phyloP scores from a whole-genome alignment of 345 rosid species.

The Salix dunnii region DNA sequence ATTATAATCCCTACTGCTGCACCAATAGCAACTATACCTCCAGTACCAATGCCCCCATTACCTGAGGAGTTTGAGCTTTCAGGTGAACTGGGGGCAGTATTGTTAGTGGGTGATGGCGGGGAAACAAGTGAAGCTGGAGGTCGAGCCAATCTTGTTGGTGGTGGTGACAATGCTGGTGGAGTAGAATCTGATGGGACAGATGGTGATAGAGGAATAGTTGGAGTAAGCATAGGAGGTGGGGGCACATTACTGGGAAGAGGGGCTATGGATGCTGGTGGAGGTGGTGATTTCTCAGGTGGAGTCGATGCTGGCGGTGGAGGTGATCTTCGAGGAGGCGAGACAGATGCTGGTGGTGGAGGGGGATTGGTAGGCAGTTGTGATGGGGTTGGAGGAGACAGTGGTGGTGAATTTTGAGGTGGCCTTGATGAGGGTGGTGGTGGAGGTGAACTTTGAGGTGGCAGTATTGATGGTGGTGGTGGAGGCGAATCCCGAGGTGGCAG shows the following conservation, averaged over 20 bases:
- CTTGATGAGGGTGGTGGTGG: conserved; percentile 22
- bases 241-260: conserved; percentile 25
- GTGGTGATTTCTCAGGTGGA: conserved; percentile 29
- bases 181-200: conserved; percentile 43
- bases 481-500: conserved; percentile 18
- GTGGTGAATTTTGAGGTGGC: conserved; percentile 28
- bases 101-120: conserved; percentile 27
- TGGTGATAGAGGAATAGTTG: conserved; percentile 27
- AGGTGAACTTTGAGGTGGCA: conserved; percentile 30
- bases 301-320: conserved; percentile 35
- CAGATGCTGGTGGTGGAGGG: conserved; percentile 24
- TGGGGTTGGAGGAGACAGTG: conserved; percentile 27
- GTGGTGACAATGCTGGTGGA: conserved; percentile 33
- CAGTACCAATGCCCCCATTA: conserved; percentile 34
- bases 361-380: conserved; percentile 12
- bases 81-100: conserved; percentile 29
- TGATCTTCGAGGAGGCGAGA: conserved; percentile 25
- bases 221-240: conserved; percentile 32
- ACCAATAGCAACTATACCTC: conserved; percentile 49
- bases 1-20: conserved; percentile 48
- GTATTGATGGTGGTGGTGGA: conserved; percentile 26
- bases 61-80: conserved; percentile 27
- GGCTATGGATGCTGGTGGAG: conserved; percentile 16
- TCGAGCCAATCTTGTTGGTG: conserved; percentile 30
- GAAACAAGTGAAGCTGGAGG: conserved; percentile 32